phyloP scores from a whole-genome alignment of 257 asterid species.

The Rubia yunnanensis region DNA sequence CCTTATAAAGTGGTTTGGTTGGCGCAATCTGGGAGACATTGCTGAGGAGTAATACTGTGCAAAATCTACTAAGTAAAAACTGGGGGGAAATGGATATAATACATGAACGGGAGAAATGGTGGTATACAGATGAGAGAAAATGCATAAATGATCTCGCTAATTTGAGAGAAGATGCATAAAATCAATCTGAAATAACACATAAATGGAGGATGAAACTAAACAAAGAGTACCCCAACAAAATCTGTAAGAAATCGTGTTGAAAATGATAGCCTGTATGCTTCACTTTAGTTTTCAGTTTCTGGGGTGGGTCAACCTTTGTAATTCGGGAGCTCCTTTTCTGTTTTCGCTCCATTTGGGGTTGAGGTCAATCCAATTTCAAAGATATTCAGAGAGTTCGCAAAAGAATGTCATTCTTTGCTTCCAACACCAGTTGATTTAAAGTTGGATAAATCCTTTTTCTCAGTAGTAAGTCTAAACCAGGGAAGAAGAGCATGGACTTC shows the following conservation, averaged over 20 bases:
- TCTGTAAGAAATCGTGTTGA: not conserved
- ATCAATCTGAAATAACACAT: not conserved
- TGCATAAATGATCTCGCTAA: not conserved
- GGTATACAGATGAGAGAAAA: not conserved
- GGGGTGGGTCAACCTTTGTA: not conserved
- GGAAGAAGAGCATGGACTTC: too few species aligned
- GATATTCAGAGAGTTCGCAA: too few species aligned
- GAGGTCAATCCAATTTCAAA: not conserved
- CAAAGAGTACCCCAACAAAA: not conserved
- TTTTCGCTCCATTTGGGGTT: too few species aligned
- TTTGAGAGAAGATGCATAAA: not conserved
- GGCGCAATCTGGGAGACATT: too few species aligned
- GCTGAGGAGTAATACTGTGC: not conserved
- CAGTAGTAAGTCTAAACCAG: too few species aligned
- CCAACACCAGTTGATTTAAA: too few species aligned
- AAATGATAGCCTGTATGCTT: not conserved
- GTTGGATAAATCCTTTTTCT: too few species aligned
- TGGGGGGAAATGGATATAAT: not conserved
- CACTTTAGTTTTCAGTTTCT: not conserved
- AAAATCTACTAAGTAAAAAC: not conserved
- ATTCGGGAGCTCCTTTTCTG: not conserved
- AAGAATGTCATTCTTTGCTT: too few species aligned
- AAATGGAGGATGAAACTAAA: not conserved
- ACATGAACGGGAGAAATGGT: not conserved
- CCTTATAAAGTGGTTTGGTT: not conserved